These are phyloP conservation scores for Chaetomiaceae sp. DNA, from an alignment of 2,329 filamentous ascomycete species.

Conservation along the genomic window DNA sequence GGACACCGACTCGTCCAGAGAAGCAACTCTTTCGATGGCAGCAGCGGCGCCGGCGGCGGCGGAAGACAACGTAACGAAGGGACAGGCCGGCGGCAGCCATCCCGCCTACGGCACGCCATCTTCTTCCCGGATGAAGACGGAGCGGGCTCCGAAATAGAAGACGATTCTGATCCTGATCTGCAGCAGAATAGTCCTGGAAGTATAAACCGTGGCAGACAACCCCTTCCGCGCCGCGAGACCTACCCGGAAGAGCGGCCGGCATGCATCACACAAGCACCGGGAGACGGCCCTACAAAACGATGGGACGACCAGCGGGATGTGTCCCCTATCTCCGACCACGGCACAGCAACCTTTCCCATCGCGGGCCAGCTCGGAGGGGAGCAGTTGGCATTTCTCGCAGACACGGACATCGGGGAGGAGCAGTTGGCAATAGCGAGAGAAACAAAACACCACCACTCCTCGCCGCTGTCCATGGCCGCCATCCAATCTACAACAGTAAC, in stretches of 20 bases:
- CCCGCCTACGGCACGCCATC: constrained; percentile 8
- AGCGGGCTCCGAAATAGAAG: not conserved
- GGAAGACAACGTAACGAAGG: not conserved
- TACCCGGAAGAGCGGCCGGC: too few species aligned
- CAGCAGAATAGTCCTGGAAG: too few species aligned
- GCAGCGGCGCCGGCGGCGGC: too few species aligned
- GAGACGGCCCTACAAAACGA: too few species aligned
- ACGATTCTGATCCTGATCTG: too few species aligned
- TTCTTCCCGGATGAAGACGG: not conserved
- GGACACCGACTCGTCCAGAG: not conserved
- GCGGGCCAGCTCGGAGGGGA: too few species aligned
- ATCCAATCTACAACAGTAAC: not conserved
- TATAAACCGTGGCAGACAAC: not conserved
- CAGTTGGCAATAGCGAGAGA: too few species aligned
- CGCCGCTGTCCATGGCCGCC: too few species aligned
- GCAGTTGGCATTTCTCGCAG: too few species aligned
- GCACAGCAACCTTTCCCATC: too few species aligned
- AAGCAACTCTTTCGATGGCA: not conserved
- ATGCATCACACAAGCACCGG: not conserved
- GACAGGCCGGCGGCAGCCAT: not conserved
- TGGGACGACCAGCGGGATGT: too few species aligned
- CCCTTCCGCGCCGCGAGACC: not conserved
- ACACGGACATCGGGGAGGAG: not conserved
- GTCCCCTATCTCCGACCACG: too few species aligned
- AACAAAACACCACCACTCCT: not conserved